phyloP scores from a whole-genome alignment of 2,329 filamentous ascomycete species.

The Bipolaris victoriae region DNA sequence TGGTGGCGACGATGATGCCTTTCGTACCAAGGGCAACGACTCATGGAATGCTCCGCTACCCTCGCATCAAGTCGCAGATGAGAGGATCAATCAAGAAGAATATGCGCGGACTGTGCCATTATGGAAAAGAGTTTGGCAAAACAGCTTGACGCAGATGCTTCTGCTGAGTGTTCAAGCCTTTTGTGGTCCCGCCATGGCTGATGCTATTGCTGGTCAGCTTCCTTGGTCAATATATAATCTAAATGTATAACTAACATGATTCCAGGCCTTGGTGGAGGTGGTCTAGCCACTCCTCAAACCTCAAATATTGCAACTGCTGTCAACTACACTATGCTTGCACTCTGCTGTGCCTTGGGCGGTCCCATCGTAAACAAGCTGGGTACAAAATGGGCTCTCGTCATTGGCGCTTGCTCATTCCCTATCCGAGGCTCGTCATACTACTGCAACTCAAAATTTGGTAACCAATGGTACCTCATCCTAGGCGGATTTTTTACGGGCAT shows the following conservation, averaged over 20 bases:
- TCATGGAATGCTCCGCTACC: slow-evolving; percentile 30
- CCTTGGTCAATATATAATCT: background rate
- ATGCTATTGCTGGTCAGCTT: slow-evolving; percentile 37
- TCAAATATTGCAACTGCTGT: slow-evolving; percentile 50
- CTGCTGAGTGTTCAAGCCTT: slow-evolving; percentile 56
- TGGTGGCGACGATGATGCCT: slow-evolving; percentile 38
- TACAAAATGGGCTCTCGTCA: slow-evolving; percentile 55
- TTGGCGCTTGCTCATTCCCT: slow-evolving; percentile 53
- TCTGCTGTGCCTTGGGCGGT: slow-evolving; percentile 52
- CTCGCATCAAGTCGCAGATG: slow-evolving; percentile 27
- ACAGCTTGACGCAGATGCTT: slow-evolving; percentile 59
- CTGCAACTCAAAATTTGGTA: slow-evolving; percentile 58
- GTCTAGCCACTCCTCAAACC: slow-evolving; percentile 53
- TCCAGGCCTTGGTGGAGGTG: slow-evolving; percentile 48
- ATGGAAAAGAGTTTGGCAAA: slow-evolving; percentile 56
- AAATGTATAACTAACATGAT: background rate
- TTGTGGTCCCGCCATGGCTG: slow-evolving; percentile 40
- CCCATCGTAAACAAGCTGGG: slow-evolving; percentile 57
- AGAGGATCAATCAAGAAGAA: slow-evolving; percentile 49
- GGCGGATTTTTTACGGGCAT: slow-evolving; percentile 38
- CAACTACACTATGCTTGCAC: slow-evolving; percentile 38
- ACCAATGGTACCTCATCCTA: slow-evolving; percentile 52
- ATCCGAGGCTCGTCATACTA: slow-evolving; percentile 58
- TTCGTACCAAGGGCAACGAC: slow-evolving; percentile 35
- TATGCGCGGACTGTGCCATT: slow-evolving; percentile 42